Base-by-base conservation (phyloP, 768 basidiomycete genomes). In the Panaeolus papilionaceus region DNA sequence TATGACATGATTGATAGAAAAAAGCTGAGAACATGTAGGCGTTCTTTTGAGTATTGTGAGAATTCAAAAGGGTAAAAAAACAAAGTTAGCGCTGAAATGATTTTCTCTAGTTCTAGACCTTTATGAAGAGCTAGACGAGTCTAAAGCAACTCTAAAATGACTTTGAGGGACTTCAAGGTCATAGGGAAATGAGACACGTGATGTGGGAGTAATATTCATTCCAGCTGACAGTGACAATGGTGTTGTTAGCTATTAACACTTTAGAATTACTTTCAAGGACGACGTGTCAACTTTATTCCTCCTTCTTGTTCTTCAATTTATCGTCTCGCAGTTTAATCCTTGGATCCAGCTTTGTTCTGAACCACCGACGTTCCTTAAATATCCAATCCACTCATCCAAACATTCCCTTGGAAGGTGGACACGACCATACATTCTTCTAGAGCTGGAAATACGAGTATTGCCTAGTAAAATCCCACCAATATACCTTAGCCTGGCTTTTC, bases 301-400 rank as follows among this genome's bases (percentile, higher is more conserved):
- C 54, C 54, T 58, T 37, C 54, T 58, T 58, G 54, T 58, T 58
- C 54, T 58, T 58, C 54, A 58, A 33, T 58, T 58, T 33, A 58
- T 58, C 54, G 16, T 33, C 16, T 58, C 14, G 12, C 26, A 33
- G 54, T 58, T 33, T 33, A 33, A 58, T 58, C 12, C 54, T 58
- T 7, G 42, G 6, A 49, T 49, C 47, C 47, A 20, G 47, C 47
- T 49, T 49, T 49, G 54, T 37, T 58, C 54, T 58, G n/a, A 58
- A 58, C 28, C 54, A 28, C 26, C 54, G 54, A 58, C 54, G 28
- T 58, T 58, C 54, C 54, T 58, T 58, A 12, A 33, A 58, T 58
- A 58, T 4, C 14, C 26, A 28, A 58, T 16, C 28, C 54, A 33
- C 33, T 58, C 54, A 58, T 58, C 54, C 33, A 58, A 4, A 26